Conservation (phyloP, 192 early-diverging fungal species). For the Rhizoclosmatium globosum region DNA sequence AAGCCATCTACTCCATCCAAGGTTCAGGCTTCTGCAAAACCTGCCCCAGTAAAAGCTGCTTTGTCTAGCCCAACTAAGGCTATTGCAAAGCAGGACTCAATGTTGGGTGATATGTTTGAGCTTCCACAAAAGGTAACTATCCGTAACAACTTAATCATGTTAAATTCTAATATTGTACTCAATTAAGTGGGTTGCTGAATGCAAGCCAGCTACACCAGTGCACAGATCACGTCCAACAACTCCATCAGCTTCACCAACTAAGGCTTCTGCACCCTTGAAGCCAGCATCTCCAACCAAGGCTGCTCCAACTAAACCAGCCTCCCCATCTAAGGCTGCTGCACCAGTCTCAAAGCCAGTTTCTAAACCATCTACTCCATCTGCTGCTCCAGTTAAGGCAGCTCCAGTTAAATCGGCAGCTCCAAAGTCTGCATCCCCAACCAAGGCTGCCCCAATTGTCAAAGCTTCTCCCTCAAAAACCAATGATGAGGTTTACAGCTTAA, state of each 20-base stretch:
- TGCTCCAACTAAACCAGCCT: not conserved
- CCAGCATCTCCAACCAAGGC: conserved; percentile 20
- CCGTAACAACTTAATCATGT: not conserved
- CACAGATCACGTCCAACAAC: not conserved
- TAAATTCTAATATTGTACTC: not conserved
- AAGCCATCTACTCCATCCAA: not conserved
- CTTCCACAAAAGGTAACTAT: conserved; percentile 13
- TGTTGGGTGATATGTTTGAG: conserved; percentile 31
- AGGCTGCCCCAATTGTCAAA: conserved; percentile 3
- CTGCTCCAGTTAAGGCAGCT: conserved; percentile 7
- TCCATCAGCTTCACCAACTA: not conserved
- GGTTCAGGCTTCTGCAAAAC: conserved; percentile 17
- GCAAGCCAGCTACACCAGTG: conserved; percentile 8
- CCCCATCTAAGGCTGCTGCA: conserved; percentile 1
- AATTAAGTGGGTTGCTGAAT: not conserved
- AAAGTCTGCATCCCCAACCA: conserved; percentile 22
- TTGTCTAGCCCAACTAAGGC: not conserved
- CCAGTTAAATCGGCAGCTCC: not conserved
- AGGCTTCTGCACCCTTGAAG: not conserved
- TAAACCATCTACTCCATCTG: not conserved
- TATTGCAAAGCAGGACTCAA: conserved; percentile 13
- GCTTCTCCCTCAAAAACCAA: not conserved
- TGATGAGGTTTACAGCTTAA: conserved; percentile 30
- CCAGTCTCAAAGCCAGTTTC: not conserved
- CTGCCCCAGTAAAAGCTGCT: conserved; percentile 15